Conservation (phyloP, 129 eudicot genomes). For the Tanacetum coccineum region DNA sequence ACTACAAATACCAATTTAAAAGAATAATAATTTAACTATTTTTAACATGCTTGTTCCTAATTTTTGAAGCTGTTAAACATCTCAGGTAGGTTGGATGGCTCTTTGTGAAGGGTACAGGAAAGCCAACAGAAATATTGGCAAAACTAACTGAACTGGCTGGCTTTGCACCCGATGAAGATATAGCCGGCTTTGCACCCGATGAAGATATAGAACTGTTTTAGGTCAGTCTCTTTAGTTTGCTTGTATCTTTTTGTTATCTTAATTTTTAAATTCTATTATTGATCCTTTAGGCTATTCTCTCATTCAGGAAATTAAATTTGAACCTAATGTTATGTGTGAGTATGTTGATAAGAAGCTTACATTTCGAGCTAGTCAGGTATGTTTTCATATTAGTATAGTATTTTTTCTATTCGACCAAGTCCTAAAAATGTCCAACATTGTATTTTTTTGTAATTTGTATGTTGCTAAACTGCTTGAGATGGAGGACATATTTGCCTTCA, state of each 20-base stretch:
- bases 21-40: no score
- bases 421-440: not conserved
- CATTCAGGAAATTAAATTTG: constrained; percentile 79
- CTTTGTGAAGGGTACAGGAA: constrained; percentile 68
- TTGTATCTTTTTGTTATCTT: not conserved
- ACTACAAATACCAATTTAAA: no score
- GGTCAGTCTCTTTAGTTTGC: constrained; percentile 31
- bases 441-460: not conserved
- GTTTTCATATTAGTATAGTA: not conserved
- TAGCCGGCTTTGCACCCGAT: constrained; percentile 80
- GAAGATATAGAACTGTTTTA: constrained; percentile 89
- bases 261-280: constrained; percentile 1
- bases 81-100: constrained; percentile 82
- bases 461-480: constrained; percentile 63
- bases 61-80: not conserved
- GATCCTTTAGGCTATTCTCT: constrained; percentile 4
- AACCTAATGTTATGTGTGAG: constrained; percentile 84
- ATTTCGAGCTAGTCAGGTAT: constrained; percentile 76
- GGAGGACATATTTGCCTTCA: constrained; percentile 94
- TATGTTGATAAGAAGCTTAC: constrained; percentile 61
- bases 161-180: constrained; percentile 76
- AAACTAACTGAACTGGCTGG: constrained; percentile 86
- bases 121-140: constrained; percentile 59
- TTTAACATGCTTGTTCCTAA: no score
- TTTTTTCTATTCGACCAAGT: not conserved